Percentiles rank a stretch among this genome's conserved stretches.
These are phyloP conservation scores for Suillus subaureus DNA, from an alignment of 768 basidiomycete genomes.

Conservation along the genomic window DNA sequence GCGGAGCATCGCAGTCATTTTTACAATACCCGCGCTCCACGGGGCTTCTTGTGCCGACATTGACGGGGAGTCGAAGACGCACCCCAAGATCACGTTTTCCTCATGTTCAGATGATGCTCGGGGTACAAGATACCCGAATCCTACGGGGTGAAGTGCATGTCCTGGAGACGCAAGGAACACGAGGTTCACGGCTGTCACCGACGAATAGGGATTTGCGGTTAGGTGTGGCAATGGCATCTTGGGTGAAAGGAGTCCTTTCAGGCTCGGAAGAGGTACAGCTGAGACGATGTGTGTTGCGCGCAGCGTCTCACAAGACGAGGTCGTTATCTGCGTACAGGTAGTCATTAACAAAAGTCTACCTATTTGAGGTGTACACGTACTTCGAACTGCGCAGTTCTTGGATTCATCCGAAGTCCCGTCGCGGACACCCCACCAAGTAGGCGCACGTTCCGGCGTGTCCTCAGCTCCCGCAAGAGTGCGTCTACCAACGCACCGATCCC, in stretches of 20 bases:
- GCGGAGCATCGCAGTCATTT: constrained; percentile 90
- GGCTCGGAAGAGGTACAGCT: constrained; percentile 64
- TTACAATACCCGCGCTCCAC: constrained; percentile 50
- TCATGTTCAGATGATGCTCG: constrained; percentile 63
- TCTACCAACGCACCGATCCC: constrained; percentile 72
- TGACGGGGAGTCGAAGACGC: constrained; percentile 87
- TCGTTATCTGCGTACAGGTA: constrained; percentile 31
- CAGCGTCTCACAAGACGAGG: constrained; percentile 35
- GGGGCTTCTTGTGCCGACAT: constrained; percentile 58
- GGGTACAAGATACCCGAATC: constrained; percentile 95
- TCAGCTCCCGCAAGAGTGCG: constrained; percentile 53
- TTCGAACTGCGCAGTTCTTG: constrained; percentile 43
- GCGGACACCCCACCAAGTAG: constrained; percentile 50
- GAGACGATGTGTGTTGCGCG: constrained; percentile 74
- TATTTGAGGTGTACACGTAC: constrained; percentile 33
- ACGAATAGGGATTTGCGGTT: constrained; percentile 67
- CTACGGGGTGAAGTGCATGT: constrained; percentile 67
- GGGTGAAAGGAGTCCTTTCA: constrained; percentile 47
- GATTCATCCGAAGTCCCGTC: constrained; percentile 33
- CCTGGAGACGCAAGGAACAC: constrained; percentile 62
- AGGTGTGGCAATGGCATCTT: constrained; percentile 59
- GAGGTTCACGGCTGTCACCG: constrained; percentile 88
- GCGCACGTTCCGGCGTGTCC: constrained; percentile 55
- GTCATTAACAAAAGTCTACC: constrained; percentile 1
- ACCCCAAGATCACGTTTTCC: constrained; percentile 61